Conservation (phyloP, 163 green algal species). For the Trebouxiophyceae sp. region DNA sequence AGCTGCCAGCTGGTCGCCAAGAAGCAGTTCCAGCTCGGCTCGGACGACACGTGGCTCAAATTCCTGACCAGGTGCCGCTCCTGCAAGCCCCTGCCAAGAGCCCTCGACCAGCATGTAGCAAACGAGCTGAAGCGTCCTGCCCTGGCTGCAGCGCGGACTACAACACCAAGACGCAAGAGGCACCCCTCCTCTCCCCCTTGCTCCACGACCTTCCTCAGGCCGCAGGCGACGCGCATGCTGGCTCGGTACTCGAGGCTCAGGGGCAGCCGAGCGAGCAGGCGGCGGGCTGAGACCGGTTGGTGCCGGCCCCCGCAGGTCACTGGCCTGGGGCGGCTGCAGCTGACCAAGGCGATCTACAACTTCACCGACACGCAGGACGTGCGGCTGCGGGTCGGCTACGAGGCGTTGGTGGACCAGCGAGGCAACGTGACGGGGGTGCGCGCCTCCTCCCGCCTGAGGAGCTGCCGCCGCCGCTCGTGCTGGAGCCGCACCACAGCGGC, state of each 20-base stretch:
- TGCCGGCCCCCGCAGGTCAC: slow-evolving; percentile 3
- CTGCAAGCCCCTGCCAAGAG: background rate
- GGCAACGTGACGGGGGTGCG: slow-evolving; percentile 8
- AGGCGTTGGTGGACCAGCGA: slow-evolving; percentile 6
- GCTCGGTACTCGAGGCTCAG: background rate
- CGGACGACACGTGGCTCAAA: background rate
- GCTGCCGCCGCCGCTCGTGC: no score
- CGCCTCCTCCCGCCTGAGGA: no score
- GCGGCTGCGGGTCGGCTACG: slow-evolving; percentile 19
- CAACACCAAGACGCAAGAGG: slow-evolving; percentile 12
- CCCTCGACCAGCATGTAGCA: background rate
- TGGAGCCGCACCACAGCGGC: no score
- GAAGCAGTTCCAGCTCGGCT: slow-evolving; percentile 2
- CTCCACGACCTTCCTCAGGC: no score
- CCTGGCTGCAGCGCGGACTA: slow-evolving; percentile 5
- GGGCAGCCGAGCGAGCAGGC: no score
- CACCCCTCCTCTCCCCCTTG: no score
- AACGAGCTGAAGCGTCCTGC: background rate
- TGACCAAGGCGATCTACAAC: slow-evolving; percentile 29
- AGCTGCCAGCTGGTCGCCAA: background rate
- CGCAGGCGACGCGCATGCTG: background rate
- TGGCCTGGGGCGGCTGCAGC: slow-evolving; percentile 11
- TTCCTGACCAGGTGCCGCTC: background rate
- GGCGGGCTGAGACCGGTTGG: no score
- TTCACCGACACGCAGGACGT: slow-evolving; percentile 35